These are phyloP conservation scores for Fusarium nodosum DNA, from an alignment of 2,329 filamentous ascomycete genomes.

Conservation along the genomic window DNA sequence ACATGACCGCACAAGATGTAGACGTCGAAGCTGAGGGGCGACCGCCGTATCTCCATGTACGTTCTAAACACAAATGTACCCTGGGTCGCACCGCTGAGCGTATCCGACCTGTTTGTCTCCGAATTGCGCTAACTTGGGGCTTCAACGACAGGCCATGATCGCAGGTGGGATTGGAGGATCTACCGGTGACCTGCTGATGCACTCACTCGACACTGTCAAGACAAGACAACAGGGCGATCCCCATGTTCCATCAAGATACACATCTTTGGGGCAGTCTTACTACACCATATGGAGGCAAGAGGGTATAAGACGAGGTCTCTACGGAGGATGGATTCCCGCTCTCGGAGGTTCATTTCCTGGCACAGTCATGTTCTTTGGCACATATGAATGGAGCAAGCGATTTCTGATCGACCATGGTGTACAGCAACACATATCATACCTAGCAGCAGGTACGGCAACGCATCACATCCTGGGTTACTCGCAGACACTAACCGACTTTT, in stretches of 20 bases:
- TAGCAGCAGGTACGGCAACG: conserved; percentile 76
- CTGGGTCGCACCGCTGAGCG: conserved; percentile 1
- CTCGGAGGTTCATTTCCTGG: conserved; percentile 93
- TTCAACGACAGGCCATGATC: conserved; percentile 81
- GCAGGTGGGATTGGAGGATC: conserved; percentile 93
- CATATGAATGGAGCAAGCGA: conserved; percentile 95
- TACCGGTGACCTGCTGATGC: conserved; percentile 97
- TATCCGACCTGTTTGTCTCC: conserved; percentile 10
- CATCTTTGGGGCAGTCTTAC: conserved; percentile 90
- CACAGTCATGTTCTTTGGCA: conserved; percentile 94
- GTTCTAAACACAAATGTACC: conserved; percentile 36
- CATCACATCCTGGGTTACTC: neutral
- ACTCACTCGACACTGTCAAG: conserved; percentile 98
- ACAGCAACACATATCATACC: conserved; percentile 85
- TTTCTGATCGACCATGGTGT: conserved; percentile 87
- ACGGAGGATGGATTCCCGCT: conserved; percentile 93
- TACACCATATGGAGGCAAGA: conserved; percentile 94
- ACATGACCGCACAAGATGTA: conserved; percentile 57
- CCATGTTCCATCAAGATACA: conserved; percentile 91
- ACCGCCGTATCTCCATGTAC: conserved; percentile 61
- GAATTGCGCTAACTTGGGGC: conserved; percentile 39
- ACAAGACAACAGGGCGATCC: conserved; percentile 97
- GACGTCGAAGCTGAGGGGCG: conserved; percentile 60
- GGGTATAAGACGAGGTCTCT: conserved; percentile 85
- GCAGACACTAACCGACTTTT: conserved; percentile 6